Evolutionary conservation across 1,284 basidiomycete species (phyloP).

Genomic region (Coniferiporia weirii): DNA sequence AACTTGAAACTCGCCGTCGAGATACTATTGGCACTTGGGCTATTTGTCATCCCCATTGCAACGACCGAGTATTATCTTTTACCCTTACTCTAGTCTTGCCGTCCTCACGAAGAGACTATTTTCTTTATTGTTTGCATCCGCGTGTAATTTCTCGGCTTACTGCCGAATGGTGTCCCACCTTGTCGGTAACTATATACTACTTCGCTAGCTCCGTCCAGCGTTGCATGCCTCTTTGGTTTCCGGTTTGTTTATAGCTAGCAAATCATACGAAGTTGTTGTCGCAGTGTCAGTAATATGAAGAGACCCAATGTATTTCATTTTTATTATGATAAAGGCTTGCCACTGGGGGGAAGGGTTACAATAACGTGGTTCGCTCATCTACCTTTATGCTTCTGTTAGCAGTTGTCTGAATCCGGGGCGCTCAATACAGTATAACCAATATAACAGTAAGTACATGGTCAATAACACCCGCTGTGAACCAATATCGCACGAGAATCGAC

Average conservation of each 20-base stretch:
- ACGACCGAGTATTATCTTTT: background rate
- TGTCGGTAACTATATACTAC: background rate
- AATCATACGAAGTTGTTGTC: conserved; percentile 2
- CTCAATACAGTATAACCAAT: too few relatives aligned
- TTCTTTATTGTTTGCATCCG: background rate
- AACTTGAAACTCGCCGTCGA: background rate
- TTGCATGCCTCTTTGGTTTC: conserved; percentile 9
- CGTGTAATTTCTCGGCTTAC: background rate
- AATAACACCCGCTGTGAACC: too few relatives aligned
- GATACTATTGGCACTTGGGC: background rate
- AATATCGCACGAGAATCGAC: too few relatives aligned
- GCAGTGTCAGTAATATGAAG: conserved; percentile 10
- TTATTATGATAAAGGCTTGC: background rate
- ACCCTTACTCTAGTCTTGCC: background rate
- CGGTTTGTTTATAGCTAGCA: background rate
- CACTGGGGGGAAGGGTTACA: background rate
- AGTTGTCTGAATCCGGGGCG: too few relatives aligned
- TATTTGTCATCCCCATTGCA: background rate
- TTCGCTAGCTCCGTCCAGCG: background rate
- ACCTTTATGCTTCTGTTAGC: background rate
- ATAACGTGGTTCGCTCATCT: background rate
- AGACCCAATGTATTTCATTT: conserved; percentile 9
- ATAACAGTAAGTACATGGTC: too few relatives aligned
- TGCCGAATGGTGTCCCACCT: background rate
- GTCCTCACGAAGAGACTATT: background rate